These are phyloP conservation scores for Tagetes patula DNA, from an alignment of 129 eudicot species.

Conservation along the genomic window DNA sequence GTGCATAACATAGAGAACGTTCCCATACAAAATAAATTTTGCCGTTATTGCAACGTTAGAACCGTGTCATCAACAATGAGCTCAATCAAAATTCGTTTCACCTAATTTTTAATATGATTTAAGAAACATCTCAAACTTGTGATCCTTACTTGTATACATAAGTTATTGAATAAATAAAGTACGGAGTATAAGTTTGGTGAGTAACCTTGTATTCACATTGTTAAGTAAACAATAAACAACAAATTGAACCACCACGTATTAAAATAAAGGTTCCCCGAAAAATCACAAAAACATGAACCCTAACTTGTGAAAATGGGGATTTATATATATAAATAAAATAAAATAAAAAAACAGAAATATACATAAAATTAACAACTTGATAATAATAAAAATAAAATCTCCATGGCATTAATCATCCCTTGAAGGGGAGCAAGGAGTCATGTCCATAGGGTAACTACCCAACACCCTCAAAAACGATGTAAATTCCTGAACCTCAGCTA, in stretches of 20 bases:
- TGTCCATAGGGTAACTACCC: constrained; percentile 95
- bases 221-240: constrained; percentile 24
- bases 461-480: constrained; percentile 88
- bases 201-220: constrained; percentile 33
- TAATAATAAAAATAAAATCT: not conserved
- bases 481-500: constrained; percentile 92
- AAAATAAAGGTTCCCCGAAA: not conserved
- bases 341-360: not conserved
- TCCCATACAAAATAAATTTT: no score
- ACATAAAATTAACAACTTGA: constrained; percentile 20
- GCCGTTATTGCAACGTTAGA: no score
- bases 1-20: no score
- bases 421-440: constrained; percentile 64
- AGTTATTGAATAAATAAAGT: no score
- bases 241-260: not conserved
- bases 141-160: no score
- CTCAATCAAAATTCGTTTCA: no score
- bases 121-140: no score
- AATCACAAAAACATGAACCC: not conserved
- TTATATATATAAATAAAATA: not conserved
- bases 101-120: no score
- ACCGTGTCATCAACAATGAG: no score
- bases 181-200: not conserved
- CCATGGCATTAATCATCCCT: constrained; percentile 33
- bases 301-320: not conserved